A percentile compares a stretch with the other conserved stretches of the same genome.
These are phyloP conservation scores for Pestalotiopsis sp. DNA, from an alignment of 2,329 filamentous ascomycete species.

Conservation along the genomic window DNA sequence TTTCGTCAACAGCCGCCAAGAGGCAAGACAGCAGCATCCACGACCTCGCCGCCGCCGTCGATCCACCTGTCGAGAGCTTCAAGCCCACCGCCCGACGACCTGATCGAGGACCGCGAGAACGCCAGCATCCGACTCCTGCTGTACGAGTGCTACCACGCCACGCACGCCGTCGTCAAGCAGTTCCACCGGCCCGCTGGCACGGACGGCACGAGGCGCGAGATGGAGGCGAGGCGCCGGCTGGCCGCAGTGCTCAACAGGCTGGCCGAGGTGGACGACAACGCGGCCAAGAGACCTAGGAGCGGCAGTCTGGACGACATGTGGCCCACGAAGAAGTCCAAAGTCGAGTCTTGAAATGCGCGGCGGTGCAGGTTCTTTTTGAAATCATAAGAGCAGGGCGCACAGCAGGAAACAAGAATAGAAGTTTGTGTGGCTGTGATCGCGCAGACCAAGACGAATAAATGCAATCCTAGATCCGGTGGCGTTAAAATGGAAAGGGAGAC, in stretches of 20 bases:
- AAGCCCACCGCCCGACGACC: constrained; percentile 19
- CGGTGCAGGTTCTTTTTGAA: neutral
- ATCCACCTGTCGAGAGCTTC: constrained; percentile 15
- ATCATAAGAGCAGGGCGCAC: no score
- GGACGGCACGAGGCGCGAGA: constrained; percentile 52
- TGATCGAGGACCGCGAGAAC: constrained; percentile 47
- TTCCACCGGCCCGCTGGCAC: constrained; percentile 52
- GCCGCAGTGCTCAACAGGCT: constrained; percentile 49
- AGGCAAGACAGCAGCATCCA: neutral
- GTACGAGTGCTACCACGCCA: constrained; percentile 61
- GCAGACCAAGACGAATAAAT: no score
- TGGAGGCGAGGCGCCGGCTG: constrained; percentile 54
- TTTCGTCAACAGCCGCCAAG: constrained; percentile 33
- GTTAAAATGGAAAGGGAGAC: no score
- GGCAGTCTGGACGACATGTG: constrained; percentile 41
- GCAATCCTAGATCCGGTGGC: no score
- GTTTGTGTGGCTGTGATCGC: no score
- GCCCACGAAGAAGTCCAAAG: constrained; percentile 46
- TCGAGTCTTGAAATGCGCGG: neutral
- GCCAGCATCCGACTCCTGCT: constrained; percentile 51
- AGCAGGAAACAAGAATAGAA: no score
- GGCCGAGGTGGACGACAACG: constrained; percentile 40
- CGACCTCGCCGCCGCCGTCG: neutral
- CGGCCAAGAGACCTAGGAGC: constrained; percentile 34
- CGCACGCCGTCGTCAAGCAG: constrained; percentile 53